phyloP scores from a whole-genome alignment of 2,329 filamentous ascomycete genomes.

The Calonectria pteridis region DNA sequence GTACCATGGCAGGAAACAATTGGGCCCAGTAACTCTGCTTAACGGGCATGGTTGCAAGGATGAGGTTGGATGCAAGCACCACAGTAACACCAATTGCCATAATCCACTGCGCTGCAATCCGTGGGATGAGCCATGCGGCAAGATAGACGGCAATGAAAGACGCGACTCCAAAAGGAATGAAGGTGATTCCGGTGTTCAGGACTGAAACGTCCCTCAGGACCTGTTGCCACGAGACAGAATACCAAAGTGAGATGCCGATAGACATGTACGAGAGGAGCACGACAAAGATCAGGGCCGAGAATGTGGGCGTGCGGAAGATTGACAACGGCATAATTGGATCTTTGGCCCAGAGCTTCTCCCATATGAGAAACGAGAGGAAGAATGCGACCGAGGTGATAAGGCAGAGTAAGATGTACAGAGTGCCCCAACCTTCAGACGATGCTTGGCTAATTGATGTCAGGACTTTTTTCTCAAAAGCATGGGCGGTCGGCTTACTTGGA shows the following conservation, averaged over 20 bases:
- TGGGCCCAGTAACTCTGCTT: slow-evolving; percentile 56
- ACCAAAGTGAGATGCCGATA: slow-evolving; percentile 62
- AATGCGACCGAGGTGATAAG: slow-evolving; percentile 51
- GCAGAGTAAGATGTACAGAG: slow-evolving; percentile 55
- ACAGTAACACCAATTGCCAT: not conserved
- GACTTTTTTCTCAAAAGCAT: no score
- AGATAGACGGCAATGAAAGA: slow-evolving; percentile 43
- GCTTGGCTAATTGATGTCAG: slow-evolving; percentile 45
- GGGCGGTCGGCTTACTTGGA: slow-evolving; percentile 56
- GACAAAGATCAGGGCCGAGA: slow-evolving; percentile 56
- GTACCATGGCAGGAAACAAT: slow-evolving; percentile 52
- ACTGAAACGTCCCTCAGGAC: slow-evolving; percentile 54
- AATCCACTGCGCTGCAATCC: slow-evolving; percentile 11
- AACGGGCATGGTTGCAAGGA: slow-evolving; percentile 42
- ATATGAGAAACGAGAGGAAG: slow-evolving; percentile 51
- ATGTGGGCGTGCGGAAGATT: slow-evolving; percentile 59
- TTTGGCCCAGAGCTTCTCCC: slow-evolving; percentile 55
- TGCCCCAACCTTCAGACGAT: slow-evolving; percentile 58
- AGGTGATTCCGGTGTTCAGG: slow-evolving; percentile 51
- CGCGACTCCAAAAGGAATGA: slow-evolving; percentile 56
- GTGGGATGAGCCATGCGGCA: slow-evolving; percentile 54
- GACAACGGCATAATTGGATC: slow-evolving; percentile 60
- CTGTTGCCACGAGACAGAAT: slow-evolving; percentile 59
- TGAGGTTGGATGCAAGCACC: not conserved
- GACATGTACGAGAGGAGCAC: slow-evolving; percentile 62